Evolutionary conservation across 1,139 yeast genomes (phyloP), one percentile per base, ranked within the genome.

Genomic region (Blastobotrys elegans): DNA sequence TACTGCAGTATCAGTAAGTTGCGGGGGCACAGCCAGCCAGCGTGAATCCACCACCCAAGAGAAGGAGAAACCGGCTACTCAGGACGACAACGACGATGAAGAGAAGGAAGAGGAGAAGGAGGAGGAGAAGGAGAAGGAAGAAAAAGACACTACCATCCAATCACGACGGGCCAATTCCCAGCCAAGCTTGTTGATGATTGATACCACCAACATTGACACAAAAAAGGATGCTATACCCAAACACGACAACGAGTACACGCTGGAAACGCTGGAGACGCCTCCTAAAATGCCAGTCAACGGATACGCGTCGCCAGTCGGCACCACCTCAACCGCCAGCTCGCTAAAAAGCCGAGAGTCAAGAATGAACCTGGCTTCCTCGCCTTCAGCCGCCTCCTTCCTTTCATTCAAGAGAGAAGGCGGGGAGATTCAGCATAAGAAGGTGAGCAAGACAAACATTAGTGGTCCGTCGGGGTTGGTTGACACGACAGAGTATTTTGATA

Each of bases 381-480:
- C 53, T 1, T 46, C 56, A 1, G 49, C 45, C 13, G 39, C 51
- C 8, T 44, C 54, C 2, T 54, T 55, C 44, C 36, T 58, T 37
- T 50, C 62, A 4, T 59, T 51, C 50, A 60, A 60, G 40, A 57
- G 49, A 32, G 60, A 57, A 16, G 48, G 50, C 20, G 29, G 50
- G 17, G 55, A 53, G 13, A 40, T 54, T 27, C 49, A 43, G 37
- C 57, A 51, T 38, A 52, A 52, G 41, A 50, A 49, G 39, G 51
- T 61, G 20, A 43, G 53, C 39, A 60, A 61, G 45, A 48, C 50
- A 14, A 44, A 50, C 11, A 61, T 61, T 30, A 59, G 63, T 4
- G 50, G 50, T n/a, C 64, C 64, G 1, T 54, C 58, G 1, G 50
- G 51, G 3, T 22, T 53, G 17, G 56, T 55, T n/a, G 56, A 60